Evolutionary conservation across 1,284 basidiomycete genomes (phyloP).

Genomic region (Trametes polyzona): DNA sequence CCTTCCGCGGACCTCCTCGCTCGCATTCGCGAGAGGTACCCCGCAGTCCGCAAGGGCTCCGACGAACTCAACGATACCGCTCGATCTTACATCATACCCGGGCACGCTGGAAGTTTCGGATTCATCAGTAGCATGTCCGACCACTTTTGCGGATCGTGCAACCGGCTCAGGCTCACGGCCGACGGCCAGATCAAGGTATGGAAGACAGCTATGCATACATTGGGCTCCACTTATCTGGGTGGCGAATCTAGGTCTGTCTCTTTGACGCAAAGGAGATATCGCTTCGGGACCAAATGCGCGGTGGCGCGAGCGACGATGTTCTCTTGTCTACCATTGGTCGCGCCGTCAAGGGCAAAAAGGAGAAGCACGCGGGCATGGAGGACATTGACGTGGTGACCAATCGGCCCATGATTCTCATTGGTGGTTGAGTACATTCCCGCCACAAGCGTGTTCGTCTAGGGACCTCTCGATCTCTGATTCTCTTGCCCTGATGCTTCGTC

Average conservation of each 20-base stretch:
- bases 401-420: constrained; percentile 90
- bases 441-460: constrained; percentile 23
- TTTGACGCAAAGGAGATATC: constrained; percentile 88
- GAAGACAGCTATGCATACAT: background rate
- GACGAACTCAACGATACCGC: constrained; percentile 83
- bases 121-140: constrained; percentile 95
- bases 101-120: constrained; percentile 75
- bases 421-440: constrained; percentile 67
- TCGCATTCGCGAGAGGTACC: constrained; percentile 51
- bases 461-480: constrained; percentile 28
- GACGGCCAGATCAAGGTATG: constrained; percentile 88
- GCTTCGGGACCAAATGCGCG: constrained; percentile 75
- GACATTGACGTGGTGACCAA: constrained; percentile 77
- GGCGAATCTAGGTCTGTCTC: constrained; percentile 69
- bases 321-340: constrained; percentile 66
- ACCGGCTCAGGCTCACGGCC: constrained; percentile 82
- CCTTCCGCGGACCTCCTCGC: constrained; percentile 68
- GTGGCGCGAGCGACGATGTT: constrained; percentile 64
- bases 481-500: constrained; percentile 21
- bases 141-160: constrained; percentile 88
- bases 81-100: constrained; percentile 77
- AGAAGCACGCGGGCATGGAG: constrained; percentile 86
- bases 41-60: constrained; percentile 53
- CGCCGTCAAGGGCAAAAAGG: constrained; percentile 78
- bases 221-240: constrained; percentile 1